Base-by-base conservation (phyloP, 306 rosid species). In the Vicia faba region DNA sequence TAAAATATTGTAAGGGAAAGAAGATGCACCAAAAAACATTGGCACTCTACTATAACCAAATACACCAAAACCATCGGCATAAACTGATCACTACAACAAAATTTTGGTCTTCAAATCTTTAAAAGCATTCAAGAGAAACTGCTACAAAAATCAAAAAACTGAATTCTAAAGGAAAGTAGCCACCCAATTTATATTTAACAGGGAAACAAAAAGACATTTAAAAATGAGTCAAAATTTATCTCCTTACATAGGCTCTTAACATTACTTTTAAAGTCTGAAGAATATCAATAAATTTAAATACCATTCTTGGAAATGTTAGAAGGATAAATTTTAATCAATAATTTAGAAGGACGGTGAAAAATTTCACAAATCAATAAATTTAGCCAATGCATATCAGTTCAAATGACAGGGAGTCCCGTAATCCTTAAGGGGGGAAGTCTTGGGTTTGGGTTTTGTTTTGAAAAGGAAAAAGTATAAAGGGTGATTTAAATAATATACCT, bases 401-500 rank as follows among this genome's bases (percentile, higher is more conserved):
- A 54, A 54, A 25, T 23, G 60, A 53, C 60, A 25, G n/a, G 35
- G 8, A 53, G 15, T 4, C 28, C 13, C 5, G 15, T 54, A 23
- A 2, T 25, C 36, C 29, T 8, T 9, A 54, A 8, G 16, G 26
- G 8, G 8, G 26, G n/a, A 4, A 11, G 33, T 23, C 35, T 25
- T 11, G 35, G 60, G 35, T 45, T 45, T n/a, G 15, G 15, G 15
- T 44, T 44, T 44, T 14, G 59, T 11, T 7, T 39, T 53, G 59
- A 18, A 44, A 67, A 61, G 44, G 60, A 58, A 69, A 69, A 40
- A 63, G 25, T 7, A 36, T 53, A 54, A 61, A 64, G 40, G 72
- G 29, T 36, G 16, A 66, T 15, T 63, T 65, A 69, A 72, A 40
- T n/a, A 40, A 16, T 78, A 83, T 58, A 90, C 99, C 92, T 95